A percentile compares a stretch with the other conserved stretches of the same genome.
Evolutionary conservation across 1,284 basidiomycete genomes (phyloP).

Genomic region (Tausonia pullulans): DNA sequence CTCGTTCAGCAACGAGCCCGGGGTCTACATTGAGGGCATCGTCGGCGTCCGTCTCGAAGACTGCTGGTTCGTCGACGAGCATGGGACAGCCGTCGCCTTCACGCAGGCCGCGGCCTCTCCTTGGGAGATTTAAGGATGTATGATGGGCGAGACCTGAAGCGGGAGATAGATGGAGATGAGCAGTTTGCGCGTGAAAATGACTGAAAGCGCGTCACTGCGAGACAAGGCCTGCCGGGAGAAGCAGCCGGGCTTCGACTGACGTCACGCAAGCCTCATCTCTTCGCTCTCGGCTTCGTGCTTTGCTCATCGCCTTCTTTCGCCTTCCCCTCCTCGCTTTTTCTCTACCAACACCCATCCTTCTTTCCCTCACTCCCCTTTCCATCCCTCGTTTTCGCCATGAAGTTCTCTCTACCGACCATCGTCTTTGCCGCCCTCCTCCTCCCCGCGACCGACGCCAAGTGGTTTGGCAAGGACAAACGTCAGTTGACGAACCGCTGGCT

Average conservation of each 20-base stretch:
- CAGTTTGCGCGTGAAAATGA: no score
- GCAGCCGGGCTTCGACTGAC: no score
- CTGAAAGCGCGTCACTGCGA: no score
- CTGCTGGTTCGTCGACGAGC: slow-evolving; percentile 56
- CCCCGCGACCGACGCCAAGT: slow-evolving; percentile 23
- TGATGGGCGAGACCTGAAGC: no score
- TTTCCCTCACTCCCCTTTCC: background rate
- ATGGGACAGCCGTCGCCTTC: slow-evolving; percentile 46
- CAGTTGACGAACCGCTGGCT: slow-evolving; percentile 17
- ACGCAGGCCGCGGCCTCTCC: slow-evolving; percentile 32
- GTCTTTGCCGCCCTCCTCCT: slow-evolving; percentile 17
- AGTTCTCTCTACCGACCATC: slow-evolving; percentile 18
- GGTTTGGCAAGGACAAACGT: slow-evolving; percentile 24
- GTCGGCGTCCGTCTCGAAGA: slow-evolving; percentile 73
- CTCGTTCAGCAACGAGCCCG: slow-evolving; percentile 72
- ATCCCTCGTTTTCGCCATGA: slow-evolving; percentile 12
- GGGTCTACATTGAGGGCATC: slow-evolving; percentile 64
- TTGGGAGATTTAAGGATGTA: no score
- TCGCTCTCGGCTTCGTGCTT: no score
- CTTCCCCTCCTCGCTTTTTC: background rate
- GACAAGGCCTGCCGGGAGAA: no score
- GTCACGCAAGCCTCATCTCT: no score
- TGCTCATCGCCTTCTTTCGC: no score
- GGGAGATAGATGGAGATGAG: no score
- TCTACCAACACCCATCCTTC: background rate